Evolutionary conservation across 2,329 filamentous ascomycete genomes (phyloP), one percentile per base, ranked within the genome.

Genomic region (Alternaria atra): DNA sequence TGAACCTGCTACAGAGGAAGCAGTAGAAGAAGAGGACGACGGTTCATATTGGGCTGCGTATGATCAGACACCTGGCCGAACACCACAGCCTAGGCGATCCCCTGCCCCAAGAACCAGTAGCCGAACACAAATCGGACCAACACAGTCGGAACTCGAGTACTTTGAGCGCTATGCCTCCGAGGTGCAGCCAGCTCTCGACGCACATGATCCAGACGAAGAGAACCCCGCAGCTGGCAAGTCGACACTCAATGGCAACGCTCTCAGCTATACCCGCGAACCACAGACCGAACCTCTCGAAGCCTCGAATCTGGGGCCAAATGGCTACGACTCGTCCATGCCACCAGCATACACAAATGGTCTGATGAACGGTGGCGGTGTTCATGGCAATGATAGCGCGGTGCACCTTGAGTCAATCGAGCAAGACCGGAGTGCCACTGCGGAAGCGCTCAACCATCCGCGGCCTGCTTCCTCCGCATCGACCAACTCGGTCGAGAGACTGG

Each of bases 31-130:
- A 0, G 88, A 88, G 0, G 89, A 91, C 23, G 90, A 91, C 32
- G 90, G 93, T 63, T 90, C 89, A 68, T 94, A 94, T 77, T 94
- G 91, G 91, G 90, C 91, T 89, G 90, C 87, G 32, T 86, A 88
- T 62, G 94, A 94, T 76, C 86, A 86, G 27, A 92, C 79, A 13
- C 90, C 91, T 1, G 73, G 72, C 2, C 65, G 68, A 17, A 79
- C 78, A 32, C 78, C 78, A 6, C 65, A 70, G 29, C 79, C 82
- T 23, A 87, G 89, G 71, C 83, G 82, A 25, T 90, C 89, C 5
- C 89, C 90, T 4, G 89, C 86, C 12, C 89, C 90, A 2, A 67
- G 69, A 15, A 63, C 74, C 69, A 56, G 77, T 78, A 37, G 78
- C 70, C 75, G 54, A 66, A 79, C 68, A 8, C 75, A 78, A 70